Conservation (phyloP, 306 rosid genomes). For the Sophora flavescens region DNA sequence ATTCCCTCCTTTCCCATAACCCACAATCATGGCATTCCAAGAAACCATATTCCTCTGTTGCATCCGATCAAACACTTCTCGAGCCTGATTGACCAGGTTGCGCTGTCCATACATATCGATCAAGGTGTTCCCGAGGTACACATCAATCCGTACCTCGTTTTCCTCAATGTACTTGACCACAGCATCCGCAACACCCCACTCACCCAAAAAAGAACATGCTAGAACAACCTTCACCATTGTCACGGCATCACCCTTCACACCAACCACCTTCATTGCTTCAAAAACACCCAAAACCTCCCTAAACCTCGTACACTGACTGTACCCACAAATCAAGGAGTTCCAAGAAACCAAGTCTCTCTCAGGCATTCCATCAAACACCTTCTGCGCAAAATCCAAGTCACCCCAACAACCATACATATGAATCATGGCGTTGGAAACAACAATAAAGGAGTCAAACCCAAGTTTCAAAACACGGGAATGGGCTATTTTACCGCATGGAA, state of each 20-base stretch:
- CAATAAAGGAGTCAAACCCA: conserved; percentile 65
- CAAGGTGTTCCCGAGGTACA: conserved; percentile 80
- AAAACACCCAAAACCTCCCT: conserved; percentile 71
- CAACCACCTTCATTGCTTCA: conserved; percentile 55
- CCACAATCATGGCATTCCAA: conserved; percentile 82
- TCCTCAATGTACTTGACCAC: conserved; percentile 68
- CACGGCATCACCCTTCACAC: conserved; percentile 71
- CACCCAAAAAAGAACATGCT: conserved; percentile 68
- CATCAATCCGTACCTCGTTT: conserved; percentile 58
- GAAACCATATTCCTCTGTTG: conserved; percentile 67
- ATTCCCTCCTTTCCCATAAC: conserved; percentile 65
- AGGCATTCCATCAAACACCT: conserved; percentile 75
- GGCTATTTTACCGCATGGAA: conserved; percentile 46
- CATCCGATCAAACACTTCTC: conserved; percentile 73
- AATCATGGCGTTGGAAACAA: conserved; percentile 74
- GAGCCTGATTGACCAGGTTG: conserved; percentile 60
- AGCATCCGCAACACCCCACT: conserved; percentile 65
- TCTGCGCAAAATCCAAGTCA: conserved; percentile 56
- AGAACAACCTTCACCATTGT: conserved; percentile 79
- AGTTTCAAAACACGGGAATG: conserved; percentile 66
- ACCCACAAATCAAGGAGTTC: conserved; percentile 88
- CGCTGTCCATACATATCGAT: conserved; percentile 83
- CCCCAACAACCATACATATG: conserved; percentile 58
- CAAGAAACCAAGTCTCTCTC: conserved; percentile 86
- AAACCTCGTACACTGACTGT: conserved; percentile 59